Base-by-base conservation (phyloP, 345 rosid genomes). In the Toxicodendron radicans region DNA sequence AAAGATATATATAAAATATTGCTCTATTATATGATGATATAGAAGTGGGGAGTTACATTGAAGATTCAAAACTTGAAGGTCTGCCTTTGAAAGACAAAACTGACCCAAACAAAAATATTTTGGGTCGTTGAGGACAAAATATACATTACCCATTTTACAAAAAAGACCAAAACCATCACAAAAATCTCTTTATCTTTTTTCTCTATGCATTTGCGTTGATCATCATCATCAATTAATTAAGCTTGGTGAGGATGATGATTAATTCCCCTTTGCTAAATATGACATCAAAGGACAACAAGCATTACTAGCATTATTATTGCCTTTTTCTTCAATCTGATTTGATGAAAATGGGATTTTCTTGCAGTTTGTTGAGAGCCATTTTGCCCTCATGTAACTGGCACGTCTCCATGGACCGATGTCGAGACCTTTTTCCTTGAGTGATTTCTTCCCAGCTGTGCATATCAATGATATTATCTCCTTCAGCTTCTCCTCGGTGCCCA, bases 361-460 rank as follows among this genome's bases (percentile, higher is more conserved):
- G 78, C 81, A 83, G 65, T 85, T 80, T 65, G 68, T 83, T 49
- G 88, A 73, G 18, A 85, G 38, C 92, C 92, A 89, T 70, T 87
- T 89, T 4, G 86, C 76, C 46, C 67, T 86, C 92, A 89, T 83
- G 84, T 80, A 85, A n/a, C 63, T 73, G 0, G 66, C 58, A 58
- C 83, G 83, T 73, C 92, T 88, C 90, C 90, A 86, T 2, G 92
- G 92, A 16, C 87, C 86, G 24, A 86, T 23, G 58, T 77, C 60
- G 49, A 87, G 82, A 27, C 81, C 85, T 8, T 77, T 82, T 61
- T 87, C 81, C 58, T 80, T 74, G 54, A 88, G 79, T 0, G 87
- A 85, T 43, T 80, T 58, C 32, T 82, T 80, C 21, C 82, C 79
- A 65, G 88, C 92, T 38, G 81, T 54, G 64, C 89, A 85, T 17